phyloP scores from a whole-genome alignment of 768 basidiomycete species.

The Tylopilus sp. region DNA sequence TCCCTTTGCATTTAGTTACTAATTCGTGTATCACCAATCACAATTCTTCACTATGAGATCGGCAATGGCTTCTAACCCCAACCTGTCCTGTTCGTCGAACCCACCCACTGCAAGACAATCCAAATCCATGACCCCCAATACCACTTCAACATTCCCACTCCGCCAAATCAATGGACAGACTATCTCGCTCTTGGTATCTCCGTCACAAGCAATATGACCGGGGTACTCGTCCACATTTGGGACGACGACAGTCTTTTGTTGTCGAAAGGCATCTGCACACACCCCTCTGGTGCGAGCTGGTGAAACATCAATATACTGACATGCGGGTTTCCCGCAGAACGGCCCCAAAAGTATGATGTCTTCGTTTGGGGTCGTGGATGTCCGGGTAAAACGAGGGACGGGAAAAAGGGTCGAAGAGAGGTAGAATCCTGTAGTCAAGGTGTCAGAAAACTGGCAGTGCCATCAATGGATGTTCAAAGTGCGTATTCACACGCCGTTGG shows the following conservation, averaged over 20 bases:
- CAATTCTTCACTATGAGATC: conserved; percentile 58
- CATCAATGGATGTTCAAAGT: neutral
- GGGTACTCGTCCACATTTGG: conserved; percentile 76
- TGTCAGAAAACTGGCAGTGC: conserved; percentile 17
- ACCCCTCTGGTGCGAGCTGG: conserved; percentile 65
- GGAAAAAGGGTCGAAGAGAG: conserved; percentile 65
- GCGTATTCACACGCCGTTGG: neutral
- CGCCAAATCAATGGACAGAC: conserved; percentile 68
- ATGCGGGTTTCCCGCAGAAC: conserved; percentile 90
- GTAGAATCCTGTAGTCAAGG: conserved; percentile 71
- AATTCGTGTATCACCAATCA: conserved; percentile 50
- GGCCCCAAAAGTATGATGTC: conserved; percentile 64
- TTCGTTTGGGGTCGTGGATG: conserved; percentile 6
- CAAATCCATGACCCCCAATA: conserved; percentile 73
- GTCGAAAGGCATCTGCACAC: conserved; percentile 75
- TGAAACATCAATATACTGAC: conserved; percentile 69
- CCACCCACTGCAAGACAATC: conserved; percentile 73
- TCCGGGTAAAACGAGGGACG: conserved; percentile 28
- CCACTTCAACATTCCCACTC: conserved; percentile 28
- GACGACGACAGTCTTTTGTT: conserved; percentile 59
- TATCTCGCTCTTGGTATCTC: conserved; percentile 85
- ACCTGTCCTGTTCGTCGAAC: conserved; percentile 67
- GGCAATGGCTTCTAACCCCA: conserved; percentile 74
- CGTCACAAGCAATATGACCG: conserved; percentile 94
- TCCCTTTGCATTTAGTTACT: conserved; percentile 11